Evolutionary conservation across 768 basidiomycete genomes (phyloP), one percentile per base, ranked within the genome.

Genomic region (Boletellus sp.): DNA sequence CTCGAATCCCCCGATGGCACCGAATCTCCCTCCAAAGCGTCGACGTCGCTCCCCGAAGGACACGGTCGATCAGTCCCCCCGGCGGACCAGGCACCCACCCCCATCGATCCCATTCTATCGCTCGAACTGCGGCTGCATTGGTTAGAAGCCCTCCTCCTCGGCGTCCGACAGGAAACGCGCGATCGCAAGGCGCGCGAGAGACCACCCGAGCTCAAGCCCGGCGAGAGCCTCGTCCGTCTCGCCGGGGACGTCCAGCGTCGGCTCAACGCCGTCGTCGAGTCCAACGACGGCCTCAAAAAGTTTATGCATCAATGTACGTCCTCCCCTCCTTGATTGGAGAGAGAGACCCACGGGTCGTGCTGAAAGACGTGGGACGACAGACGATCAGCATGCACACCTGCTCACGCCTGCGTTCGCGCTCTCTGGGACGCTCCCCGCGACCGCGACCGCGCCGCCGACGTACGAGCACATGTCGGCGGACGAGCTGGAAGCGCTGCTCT

Each of bases 341-440:
- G 32, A 11, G n/a, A 28, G 9, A 28, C 28, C 28, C 9, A 28
- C 28, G 28, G 9, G 11, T 4, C 42, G 42, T 12, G 38, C 38
- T 39, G 12, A 39, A 28, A 10, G 28, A 23, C 13, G 19, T 22
- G 22, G 36, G 4, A 17, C 17, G 13, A 44, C 31, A 92, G 90
- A 90, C 55, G 87, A 89, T 56, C 83, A 85, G 57, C 80, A 92
- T 61, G 85, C 84, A 1, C 83, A 84, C 49, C 73, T 82, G 51
- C 74, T 92, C 35, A 87, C 83, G 0, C 87, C 90, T 1, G 72
- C 85, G 3, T 91, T 90, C 54, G 86, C 85, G 2, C 74, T 88
- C 41, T 83, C 87, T n/a, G 82, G 81, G 19, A 72, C 79, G 16
- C 64, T 82, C 15, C 75, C 74, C 1, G 74, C 73, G 15, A 47